Evolutionary conservation across 805 yeast genomes (phyloP).

Genomic region (Candida khao-thaluensis): DNA sequence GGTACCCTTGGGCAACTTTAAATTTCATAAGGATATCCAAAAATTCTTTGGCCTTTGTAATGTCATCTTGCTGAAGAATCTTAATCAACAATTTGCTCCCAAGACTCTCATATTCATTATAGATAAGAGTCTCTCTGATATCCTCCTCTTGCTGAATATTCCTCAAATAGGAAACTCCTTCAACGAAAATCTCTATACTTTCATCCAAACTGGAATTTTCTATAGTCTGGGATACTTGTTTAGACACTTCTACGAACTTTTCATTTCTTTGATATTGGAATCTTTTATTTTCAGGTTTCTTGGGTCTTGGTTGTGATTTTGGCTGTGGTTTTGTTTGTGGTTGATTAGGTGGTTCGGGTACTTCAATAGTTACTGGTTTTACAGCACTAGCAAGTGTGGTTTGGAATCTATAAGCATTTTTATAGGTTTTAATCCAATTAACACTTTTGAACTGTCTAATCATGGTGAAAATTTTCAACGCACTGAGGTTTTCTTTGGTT

Average conservation of each 20-base stretch:
- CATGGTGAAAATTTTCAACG: constrained; percentile 5
- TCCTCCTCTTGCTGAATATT: constrained; percentile 35
- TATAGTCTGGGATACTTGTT: constrained; percentile 29
- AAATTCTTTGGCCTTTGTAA: constrained; percentile 16
- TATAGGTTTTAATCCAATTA: not conserved
- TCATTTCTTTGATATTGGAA: constrained; percentile 1
- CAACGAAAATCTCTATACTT: constrained; percentile 37
- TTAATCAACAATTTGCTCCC: constrained; percentile 14
- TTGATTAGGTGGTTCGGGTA: not conserved
- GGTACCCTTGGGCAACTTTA: constrained; percentile 34
- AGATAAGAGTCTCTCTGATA: constrained; percentile 27
- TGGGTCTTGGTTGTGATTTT: not conserved
- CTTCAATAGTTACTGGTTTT: too few species aligned
- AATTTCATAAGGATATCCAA: constrained; percentile 29
- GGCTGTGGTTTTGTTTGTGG: not conserved
- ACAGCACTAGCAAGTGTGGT: not conserved
- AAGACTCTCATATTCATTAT: constrained; percentile 27
- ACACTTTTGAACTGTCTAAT: constrained; percentile 1
- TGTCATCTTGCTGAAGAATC: constrained; percentile 11
- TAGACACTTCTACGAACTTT: constrained; percentile 27
- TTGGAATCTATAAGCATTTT: not conserved
- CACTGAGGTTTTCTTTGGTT: too few species aligned
- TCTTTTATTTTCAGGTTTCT: not conserved
- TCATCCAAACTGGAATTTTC: constrained; percentile 24
- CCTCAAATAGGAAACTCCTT: constrained; percentile 38